These are phyloP conservation scores for Paspalum vaginatum DNA, from an alignment of 176 grass and related monocot species.

Conservation along the genomic window DNA sequence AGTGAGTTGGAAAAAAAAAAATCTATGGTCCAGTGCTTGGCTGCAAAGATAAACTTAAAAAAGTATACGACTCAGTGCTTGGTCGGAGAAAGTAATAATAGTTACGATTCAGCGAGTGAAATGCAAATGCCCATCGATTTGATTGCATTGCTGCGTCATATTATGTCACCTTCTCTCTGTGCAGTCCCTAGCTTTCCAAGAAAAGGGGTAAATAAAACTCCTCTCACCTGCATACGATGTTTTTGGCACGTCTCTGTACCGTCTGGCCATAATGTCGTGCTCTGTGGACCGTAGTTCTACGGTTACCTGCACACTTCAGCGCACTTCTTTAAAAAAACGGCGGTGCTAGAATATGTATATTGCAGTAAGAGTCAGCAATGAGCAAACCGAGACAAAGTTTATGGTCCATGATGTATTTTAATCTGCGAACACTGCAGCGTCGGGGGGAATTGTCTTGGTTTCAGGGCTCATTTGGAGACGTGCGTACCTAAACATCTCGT, in stretches of 20 bases:
- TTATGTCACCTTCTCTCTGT: not conserved
- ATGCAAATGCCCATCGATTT: not conserved
- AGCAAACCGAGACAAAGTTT: conserved; percentile 23
- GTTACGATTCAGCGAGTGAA: not conserved
- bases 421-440: conserved; percentile 27
- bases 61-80: not conserved
- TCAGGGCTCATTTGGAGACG: conserved; percentile 38
- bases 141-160: not conserved
- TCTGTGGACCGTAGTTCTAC: conserved; percentile 9
- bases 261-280: conserved; percentile 11
- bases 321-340: conserved; percentile 1
- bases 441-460: conserved; percentile 45
- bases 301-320: not conserved
- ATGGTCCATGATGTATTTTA: conserved; percentile 34
- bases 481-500: conserved; percentile 46
- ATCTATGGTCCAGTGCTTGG: not conserved
- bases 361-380: conserved; percentile 30
- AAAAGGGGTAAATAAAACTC: not conserved
- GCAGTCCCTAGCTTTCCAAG: not conserved
- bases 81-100: not conserved
- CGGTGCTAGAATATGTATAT: not conserved
- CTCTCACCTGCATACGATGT: not conserved
- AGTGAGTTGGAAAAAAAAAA: too few species aligned
- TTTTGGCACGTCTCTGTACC: conserved; percentile 5
- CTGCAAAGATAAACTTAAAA: not conserved